Percentiles rank a stretch among this genome's conserved stretches.
phyloP scores from a whole-genome alignment of 139 green algal species.

The Tetratostichococcus sp. region DNA sequence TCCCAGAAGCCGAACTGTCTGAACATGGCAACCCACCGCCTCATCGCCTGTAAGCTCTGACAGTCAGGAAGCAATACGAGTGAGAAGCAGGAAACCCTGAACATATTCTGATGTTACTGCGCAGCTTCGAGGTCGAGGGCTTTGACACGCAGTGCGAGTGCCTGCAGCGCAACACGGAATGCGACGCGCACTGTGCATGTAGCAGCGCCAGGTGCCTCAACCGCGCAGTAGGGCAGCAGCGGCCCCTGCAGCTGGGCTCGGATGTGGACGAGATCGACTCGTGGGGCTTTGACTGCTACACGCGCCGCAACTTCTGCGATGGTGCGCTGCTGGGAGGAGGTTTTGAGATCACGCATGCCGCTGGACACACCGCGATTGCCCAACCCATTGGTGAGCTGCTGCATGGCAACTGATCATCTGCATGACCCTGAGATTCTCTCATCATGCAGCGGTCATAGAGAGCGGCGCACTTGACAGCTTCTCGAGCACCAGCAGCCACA shows the following conservation, averaged over 20 bases:
- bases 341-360: too few species aligned
- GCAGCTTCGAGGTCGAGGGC: slow-evolving; percentile 28
- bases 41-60: too few species aligned
- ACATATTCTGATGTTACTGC: background rate
- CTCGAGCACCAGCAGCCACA: too few species aligned
- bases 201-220: slow-evolving; percentile 32
- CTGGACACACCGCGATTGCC: too few species aligned
- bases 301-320: slow-evolving; percentile 68
- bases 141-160: slow-evolving; percentile 46
- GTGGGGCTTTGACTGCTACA: slow-evolving; percentile 88
- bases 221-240: slow-evolving; percentile 27
- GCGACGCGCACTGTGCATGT: slow-evolving; percentile 39
- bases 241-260: slow-evolving; percentile 33
- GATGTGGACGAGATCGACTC: slow-evolving; percentile 71
- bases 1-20: too few species aligned
- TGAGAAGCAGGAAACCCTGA: background rate
- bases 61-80: too few species aligned
- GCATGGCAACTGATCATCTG: too few species aligned
- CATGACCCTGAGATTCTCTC: too few species aligned
- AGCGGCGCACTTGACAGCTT: slow-evolving; percentile 19
- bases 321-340: slow-evolving; percentile 37
- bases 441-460: slow-evolving; percentile 40
- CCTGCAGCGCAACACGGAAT: slow-evolving; percentile 55
- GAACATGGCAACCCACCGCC: too few species aligned
- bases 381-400: too few species aligned